Conservation (phyloP, 208 protist species). For the Trypanosoma melophagium region DNA sequence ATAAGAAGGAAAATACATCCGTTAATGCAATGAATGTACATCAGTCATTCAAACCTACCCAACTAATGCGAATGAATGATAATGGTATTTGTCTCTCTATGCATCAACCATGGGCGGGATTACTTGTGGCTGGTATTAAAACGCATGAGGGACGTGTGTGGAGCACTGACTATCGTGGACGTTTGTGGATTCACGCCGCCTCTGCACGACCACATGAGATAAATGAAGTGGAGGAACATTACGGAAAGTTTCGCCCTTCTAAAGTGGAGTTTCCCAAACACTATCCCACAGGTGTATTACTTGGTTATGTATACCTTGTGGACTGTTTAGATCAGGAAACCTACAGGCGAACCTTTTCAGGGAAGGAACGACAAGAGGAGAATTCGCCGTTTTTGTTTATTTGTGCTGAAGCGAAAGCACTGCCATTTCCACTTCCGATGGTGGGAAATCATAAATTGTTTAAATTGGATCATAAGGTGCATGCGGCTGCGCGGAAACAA, state of each 20-base stretch:
- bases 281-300: conserved; percentile 87
- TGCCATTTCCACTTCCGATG: conserved; percentile 90
- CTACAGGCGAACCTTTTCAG: conserved; percentile 54
- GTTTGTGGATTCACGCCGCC: conserved; percentile 91
- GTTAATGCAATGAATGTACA: background rate
- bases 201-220: conserved; percentile 65
- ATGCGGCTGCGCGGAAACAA: conserved; percentile 72
- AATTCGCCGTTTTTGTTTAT: conserved; percentile 88
- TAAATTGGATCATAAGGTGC: conserved; percentile 71
- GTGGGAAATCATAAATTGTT: conserved; percentile 90
- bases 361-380: conserved; percentile 72
- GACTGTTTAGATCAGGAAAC: conserved; percentile 69
- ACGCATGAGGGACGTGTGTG: conserved; percentile 88
- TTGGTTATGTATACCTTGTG: conserved; percentile 89
- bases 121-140: conserved; percentile 92
- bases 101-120: conserved; percentile 93
- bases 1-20: background rate
- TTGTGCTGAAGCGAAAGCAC: conserved; percentile 66
- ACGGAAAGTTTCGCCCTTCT: conserved; percentile 55
- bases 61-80: conserved; percentile 68
- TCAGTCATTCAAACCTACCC: conserved; percentile 43
- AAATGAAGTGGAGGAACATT: conserved; percentile 68
- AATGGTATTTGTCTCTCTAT: conserved; percentile 88
- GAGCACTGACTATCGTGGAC: conserved; percentile 80
- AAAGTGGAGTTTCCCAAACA: conserved; percentile 70